phyloP scores from a whole-genome alignment of 179 eudicot genomes.

The Corrigiola litoralis region DNA sequence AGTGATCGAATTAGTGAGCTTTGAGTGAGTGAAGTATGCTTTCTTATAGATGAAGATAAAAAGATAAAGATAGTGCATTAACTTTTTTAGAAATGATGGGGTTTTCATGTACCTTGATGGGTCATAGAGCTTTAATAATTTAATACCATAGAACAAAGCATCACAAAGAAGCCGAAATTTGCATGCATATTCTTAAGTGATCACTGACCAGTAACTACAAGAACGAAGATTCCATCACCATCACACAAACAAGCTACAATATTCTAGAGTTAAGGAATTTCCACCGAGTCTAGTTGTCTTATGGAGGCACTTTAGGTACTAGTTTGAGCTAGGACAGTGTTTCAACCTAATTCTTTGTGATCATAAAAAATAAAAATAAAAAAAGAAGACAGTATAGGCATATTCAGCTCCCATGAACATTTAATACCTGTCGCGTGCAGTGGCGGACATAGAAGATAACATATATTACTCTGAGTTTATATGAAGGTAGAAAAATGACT shows the following conservation, averaged over 20 bases:
- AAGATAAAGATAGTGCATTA: constrained; percentile 17
- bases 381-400: too few species aligned
- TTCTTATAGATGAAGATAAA: constrained; percentile 33
- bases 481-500: too few species aligned
- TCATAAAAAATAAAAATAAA: too few species aligned
- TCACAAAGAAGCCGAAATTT: constrained; percentile 6
- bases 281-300: too few species aligned
- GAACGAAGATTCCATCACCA: neutral
- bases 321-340: too few species aligned
- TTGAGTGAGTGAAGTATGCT: constrained; percentile 15
- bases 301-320: too few species aligned
- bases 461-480: too few species aligned
- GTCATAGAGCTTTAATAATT: constrained; percentile 24
- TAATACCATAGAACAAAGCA: constrained; percentile 7
- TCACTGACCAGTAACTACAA: constrained; percentile 4
- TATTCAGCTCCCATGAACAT: too few species aligned
- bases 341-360: too few species aligned
- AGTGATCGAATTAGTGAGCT: constrained; percentile 18
- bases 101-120: constrained; percentile 21
- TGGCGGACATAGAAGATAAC: too few species aligned
- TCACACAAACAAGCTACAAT: neutral
- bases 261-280: too few species aligned
- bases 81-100: constrained; percentile 11
- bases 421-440: too few species aligned
- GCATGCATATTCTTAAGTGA: constrained; percentile 20